A percentile compares a stretch with the other conserved stretches of the same genome.
Evolutionary conservation across 768 basidiomycete species (phyloP).

Genomic region (Tylopilus sp.): DNA sequence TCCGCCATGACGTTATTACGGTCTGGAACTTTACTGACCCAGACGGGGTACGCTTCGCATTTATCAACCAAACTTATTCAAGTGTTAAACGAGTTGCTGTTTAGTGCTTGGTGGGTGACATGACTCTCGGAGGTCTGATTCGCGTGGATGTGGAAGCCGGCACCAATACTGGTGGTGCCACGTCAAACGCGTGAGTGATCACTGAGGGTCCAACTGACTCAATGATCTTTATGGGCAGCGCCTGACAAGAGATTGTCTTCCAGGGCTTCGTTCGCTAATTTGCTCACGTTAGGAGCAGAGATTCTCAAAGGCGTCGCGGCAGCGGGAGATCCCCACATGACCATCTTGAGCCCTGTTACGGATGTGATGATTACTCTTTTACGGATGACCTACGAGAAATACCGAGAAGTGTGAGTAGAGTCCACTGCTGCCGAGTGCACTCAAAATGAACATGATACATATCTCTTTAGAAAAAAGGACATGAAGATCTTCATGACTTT

Average conservation of each 20-base stretch:
- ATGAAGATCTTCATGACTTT: slow-evolving; percentile 14
- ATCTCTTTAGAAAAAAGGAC: slow-evolving; percentile 2
- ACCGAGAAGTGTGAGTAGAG: slow-evolving; percentile 7
- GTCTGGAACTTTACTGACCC: slow-evolving; percentile 18
- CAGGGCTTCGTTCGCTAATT: background rate
- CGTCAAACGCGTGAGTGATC: slow-evolving; percentile 1
- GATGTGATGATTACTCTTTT: background rate
- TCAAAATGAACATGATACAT: background rate
- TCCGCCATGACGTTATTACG: slow-evolving; percentile 5
- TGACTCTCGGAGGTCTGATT: background rate
- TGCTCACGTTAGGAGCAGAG: background rate
- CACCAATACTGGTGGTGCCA: background rate
- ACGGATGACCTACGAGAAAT: background rate
- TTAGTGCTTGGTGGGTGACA: slow-evolving; percentile 12
- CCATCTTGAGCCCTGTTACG: background rate
- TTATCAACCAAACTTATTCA: background rate
- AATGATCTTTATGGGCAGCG: too few species aligned
- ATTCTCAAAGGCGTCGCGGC: background rate
- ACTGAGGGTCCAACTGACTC: too few species aligned
- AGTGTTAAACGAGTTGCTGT: background rate
- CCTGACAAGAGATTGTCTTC: too few species aligned
- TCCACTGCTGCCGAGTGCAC: too few species aligned
- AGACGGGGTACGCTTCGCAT: background rate
- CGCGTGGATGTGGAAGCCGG: background rate
- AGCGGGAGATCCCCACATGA: background rate